These are phyloP conservation scores for Tausonia pullulans DNA, from an alignment of 1,284 basidiomycete species.

Conservation along the genomic window DNA sequence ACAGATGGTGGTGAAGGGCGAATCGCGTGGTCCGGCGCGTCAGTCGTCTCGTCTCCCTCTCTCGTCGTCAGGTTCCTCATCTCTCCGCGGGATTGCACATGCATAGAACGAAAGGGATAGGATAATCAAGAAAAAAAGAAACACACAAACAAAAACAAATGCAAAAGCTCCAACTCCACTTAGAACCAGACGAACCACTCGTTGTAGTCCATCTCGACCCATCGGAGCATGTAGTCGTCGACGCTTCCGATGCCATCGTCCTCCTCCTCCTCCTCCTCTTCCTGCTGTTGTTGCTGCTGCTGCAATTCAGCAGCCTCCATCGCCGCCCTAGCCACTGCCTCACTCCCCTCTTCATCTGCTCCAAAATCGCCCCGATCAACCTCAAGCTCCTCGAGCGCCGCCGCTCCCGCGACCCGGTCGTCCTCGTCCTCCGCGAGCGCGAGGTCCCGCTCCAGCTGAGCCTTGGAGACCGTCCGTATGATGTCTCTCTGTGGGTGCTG, in stretches of 20 bases:
- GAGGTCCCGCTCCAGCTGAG: slow-evolving; percentile 42
- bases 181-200: slow-evolving; percentile 48
- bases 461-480: slow-evolving; percentile 21
- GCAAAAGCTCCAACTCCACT: neutral
- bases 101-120: no score
- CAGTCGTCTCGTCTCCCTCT: no score
- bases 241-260: slow-evolving; percentile 41
- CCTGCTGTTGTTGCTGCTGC: slow-evolving; percentile 29
- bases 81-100: no score
- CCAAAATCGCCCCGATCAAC: slow-evolving; percentile 67
- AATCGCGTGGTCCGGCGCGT: no score
- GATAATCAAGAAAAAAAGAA: no score
- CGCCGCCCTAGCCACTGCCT: neutral
- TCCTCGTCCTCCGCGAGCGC: slow-evolving; percentile 83
- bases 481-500: slow-evolving; percentile 17
- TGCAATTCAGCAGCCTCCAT: slow-evolving; percentile 1
- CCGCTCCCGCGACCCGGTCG: slow-evolving; percentile 70
- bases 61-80: no score
- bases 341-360: slow-evolving; percentile 34
- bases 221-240: slow-evolving; percentile 76
- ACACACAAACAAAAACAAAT: neutral
- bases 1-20: no score
- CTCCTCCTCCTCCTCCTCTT: slow-evolving; percentile 35
- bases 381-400: slow-evolving; percentile 59
- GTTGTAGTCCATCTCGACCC: slow-evolving; percentile 55